Evolutionary conservation across 2,329 filamentous ascomycete genomes (phyloP).

Genomic region (Colletotrichum aenigma): DNA sequence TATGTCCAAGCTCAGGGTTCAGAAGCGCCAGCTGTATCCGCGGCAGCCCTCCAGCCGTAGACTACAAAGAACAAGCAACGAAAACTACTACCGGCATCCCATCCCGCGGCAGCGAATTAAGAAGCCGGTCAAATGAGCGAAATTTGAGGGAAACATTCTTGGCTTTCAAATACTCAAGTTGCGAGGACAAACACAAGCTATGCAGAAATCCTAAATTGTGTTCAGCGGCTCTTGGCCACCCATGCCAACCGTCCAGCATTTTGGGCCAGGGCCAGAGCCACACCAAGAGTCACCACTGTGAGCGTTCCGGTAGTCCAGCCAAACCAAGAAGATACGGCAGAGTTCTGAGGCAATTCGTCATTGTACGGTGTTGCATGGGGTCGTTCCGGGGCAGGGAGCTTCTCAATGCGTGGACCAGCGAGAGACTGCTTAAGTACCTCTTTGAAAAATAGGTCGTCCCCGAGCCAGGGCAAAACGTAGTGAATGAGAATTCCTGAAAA

Average conservation of each 20-base stretch:
- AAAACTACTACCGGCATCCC: too few species aligned
- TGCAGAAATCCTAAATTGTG: too few species aligned
- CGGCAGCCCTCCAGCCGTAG: too few species aligned
- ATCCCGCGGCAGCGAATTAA: too few species aligned
- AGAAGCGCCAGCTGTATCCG: too few species aligned
- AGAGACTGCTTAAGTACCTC: background rate
- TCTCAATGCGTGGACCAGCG: background rate
- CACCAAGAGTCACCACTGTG: background rate
- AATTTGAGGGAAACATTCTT: too few species aligned
- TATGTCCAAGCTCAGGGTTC: too few species aligned
- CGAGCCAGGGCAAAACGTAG: background rate
- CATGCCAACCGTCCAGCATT: background rate
- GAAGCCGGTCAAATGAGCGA: too few species aligned
- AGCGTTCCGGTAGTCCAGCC: background rate
- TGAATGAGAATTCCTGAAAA: background rate
- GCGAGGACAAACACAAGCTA: too few species aligned
- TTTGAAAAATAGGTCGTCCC: background rate
- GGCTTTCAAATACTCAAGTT: too few species aligned
- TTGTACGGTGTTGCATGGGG: background rate
- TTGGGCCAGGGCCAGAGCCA: background rate
- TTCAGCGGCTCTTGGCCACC: background rate
- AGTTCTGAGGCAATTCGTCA: background rate
- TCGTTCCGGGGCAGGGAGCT: background rate
- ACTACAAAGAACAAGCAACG: too few species aligned
- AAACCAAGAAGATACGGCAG: background rate